Conservation (phyloP, 805 yeast species). For the Sungouiella blattae region DNA sequence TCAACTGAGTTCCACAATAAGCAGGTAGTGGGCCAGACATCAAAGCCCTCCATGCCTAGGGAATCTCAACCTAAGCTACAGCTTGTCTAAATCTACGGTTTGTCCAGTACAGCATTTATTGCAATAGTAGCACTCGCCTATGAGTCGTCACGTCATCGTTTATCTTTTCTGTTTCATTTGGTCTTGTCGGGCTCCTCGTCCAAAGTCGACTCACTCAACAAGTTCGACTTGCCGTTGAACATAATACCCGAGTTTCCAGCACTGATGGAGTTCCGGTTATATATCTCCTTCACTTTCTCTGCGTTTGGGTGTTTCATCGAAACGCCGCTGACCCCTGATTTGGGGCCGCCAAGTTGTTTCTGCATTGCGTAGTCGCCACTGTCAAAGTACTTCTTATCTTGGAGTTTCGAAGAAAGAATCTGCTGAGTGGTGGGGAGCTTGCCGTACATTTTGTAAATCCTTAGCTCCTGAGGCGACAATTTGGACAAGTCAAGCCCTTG, state of each 20-base stretch:
- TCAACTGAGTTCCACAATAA: too few species aligned
- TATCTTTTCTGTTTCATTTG: too few species aligned
- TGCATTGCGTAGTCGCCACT: conserved; percentile 92
- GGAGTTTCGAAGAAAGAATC: conserved; percentile 66
- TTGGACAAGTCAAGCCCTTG: conserved; percentile 52
- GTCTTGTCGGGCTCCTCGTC: conserved; percentile 15
- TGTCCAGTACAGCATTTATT: too few species aligned
- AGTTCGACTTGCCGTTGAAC: conserved; percentile 48
- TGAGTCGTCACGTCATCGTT: too few species aligned
- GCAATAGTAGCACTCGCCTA: too few species aligned
- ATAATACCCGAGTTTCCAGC: conserved; percentile 42
- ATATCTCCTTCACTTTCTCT: conserved; percentile 56
- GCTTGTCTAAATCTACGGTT: too few species aligned
- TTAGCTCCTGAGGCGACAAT: conserved; percentile 74
- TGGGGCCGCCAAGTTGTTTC: conserved; percentile 35
- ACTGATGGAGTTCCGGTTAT: conserved; percentile 55
- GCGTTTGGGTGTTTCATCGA: conserved; percentile 51
- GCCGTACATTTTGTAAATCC: conserved; percentile 77
- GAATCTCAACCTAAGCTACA: too few species aligned
- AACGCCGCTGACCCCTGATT: conserved; percentile 31
- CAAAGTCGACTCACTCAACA: conserved; percentile 50
- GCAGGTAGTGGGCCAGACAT: too few species aligned
- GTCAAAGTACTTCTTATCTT: conserved; percentile 89
- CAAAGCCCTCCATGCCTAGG: too few species aligned
- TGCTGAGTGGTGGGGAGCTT: conserved; percentile 80